A percentile compares a stretch with the other conserved stretches of the same genome.
Evolutionary conservation across 169 alveolate species (phyloP).

Genomic region (Eimeria maxima): DNA sequence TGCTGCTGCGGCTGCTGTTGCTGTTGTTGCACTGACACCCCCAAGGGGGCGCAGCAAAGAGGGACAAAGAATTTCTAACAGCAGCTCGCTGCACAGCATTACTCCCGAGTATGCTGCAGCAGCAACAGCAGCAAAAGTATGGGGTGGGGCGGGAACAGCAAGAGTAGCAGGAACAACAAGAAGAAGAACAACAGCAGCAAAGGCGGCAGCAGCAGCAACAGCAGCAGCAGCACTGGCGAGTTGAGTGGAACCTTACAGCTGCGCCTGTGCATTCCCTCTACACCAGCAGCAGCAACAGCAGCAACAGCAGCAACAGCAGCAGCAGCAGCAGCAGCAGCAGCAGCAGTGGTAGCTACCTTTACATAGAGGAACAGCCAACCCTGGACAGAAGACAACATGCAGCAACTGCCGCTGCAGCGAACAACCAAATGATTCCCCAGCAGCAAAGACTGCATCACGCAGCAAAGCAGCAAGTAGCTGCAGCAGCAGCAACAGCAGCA

Average conservation of each 20-base stretch:
- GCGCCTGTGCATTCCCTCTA: too few relatives aligned
- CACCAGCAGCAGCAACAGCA: neutral
- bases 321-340: constrained; percentile 5
- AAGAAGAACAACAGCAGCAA: neutral
- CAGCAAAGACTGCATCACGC: neutral
- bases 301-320: constrained; percentile 17
- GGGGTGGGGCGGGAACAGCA: neutral
- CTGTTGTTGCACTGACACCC: neutral
- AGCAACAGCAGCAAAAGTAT: neutral
- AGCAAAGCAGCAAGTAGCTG: neutral
- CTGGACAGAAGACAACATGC: constrained; percentile 38
- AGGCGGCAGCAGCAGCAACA: constrained; percentile 31
- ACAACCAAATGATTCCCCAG: neutral
- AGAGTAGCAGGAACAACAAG: neutral
- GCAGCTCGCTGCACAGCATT: constrained; percentile 46
- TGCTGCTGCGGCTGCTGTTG: constrained; percentile 47
- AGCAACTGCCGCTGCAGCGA: constrained; percentile 9
- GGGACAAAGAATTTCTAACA: constrained; percentile 7
- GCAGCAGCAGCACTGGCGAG: neutral
- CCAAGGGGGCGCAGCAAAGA: constrained; percentile 35
- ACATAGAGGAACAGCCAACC: constrained; percentile 22
- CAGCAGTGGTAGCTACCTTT: neutral
- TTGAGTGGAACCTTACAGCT: neutral
- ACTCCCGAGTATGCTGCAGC: constrained; percentile 23
- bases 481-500: constrained; percentile 8